Evolutionary conservation across 108 stramenopile species (phyloP).

Genomic region (Cylindrotheca closterium): DNA sequence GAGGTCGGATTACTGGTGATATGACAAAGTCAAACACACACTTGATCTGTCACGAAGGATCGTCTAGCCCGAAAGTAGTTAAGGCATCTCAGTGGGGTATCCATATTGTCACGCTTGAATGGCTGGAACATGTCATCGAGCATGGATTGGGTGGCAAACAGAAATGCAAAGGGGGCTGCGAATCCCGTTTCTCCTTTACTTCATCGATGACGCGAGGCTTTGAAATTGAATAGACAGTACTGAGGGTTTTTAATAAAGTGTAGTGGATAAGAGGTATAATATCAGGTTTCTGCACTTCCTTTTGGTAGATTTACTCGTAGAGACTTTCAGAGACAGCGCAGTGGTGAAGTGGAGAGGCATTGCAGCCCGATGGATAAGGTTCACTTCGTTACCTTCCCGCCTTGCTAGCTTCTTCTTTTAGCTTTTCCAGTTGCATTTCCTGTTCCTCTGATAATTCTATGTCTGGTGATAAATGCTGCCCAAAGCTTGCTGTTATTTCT

Average conservation of each 20-base stretch:
- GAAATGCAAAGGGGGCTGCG: conserved; percentile 28
- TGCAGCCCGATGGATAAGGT: no score
- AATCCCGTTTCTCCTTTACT: conserved; percentile 22
- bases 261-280: neutral
- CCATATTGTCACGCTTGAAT: conserved; percentile 68
- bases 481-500: conserved; percentile 37
- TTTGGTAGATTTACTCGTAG: no score
- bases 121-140: conserved; percentile 64
- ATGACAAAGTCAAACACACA: conserved; percentile 61
- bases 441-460: conserved; percentile 69
- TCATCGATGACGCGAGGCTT: neutral
- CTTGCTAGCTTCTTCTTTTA: conserved; percentile 57
- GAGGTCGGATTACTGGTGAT: conserved; percentile 51
- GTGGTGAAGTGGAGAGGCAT: no score
- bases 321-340: no score
- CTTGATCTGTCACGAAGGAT: conserved; percentile 60
- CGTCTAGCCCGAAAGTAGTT: conserved; percentile 44
- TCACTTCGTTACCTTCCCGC: no score
- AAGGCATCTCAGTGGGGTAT: conserved; percentile 76
- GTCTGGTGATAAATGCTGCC: conserved; percentile 48
- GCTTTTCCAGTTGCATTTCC: conserved; percentile 55
- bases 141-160: conserved; percentile 47
- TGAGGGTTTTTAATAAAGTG: neutral
- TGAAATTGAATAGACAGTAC: neutral
- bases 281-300: neutral